These are phyloP conservation scores for Discostella pseudostelligera DNA, from an alignment of 108 stramenopile species.

Conservation along the genomic window DNA sequence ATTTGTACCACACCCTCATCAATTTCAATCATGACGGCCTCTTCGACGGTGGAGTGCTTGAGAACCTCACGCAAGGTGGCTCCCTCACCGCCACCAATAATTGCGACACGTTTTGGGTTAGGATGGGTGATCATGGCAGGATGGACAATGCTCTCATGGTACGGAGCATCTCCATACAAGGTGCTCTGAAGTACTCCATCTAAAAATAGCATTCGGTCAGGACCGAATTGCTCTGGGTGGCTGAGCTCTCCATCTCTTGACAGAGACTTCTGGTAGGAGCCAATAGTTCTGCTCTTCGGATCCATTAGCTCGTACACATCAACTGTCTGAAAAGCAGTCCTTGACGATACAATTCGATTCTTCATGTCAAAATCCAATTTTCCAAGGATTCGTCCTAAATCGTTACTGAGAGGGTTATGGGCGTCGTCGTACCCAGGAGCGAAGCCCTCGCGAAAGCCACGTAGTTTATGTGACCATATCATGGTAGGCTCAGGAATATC, in stretches of 20 bases:
- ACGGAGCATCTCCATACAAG: slow-evolving; percentile 55
- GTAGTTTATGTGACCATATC: slow-evolving; percentile 68
- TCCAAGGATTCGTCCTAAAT: slow-evolving; percentile 19
- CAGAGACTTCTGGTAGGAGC: slow-evolving; percentile 49
- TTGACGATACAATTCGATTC: slow-evolving; percentile 26
- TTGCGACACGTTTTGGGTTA: slow-evolving; percentile 84
- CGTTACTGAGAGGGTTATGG: slow-evolving; percentile 14
- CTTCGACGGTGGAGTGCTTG: slow-evolving; percentile 79
- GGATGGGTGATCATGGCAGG: slow-evolving; percentile 90
- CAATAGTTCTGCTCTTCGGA: slow-evolving; percentile 30
- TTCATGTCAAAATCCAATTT: slow-evolving; percentile 28
- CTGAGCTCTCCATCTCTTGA: slow-evolving; percentile 40
- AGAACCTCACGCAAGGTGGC: slow-evolving; percentile 79
- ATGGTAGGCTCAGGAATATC: slow-evolving; percentile 37
- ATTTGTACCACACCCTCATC: slow-evolving; percentile 71
- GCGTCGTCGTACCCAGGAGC: slow-evolving; percentile 20
- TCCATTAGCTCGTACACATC: slow-evolving; percentile 69
- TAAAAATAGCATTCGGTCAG: slow-evolving; percentile 63
- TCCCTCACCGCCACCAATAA: slow-evolving; percentile 93
- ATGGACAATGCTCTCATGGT: slow-evolving; percentile 90
- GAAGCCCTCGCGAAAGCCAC: slow-evolving; percentile 59
- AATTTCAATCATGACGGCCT: slow-evolving; percentile 88
- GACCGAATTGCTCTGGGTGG: slow-evolving; percentile 47
- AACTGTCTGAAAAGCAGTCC: slow-evolving; percentile 54
- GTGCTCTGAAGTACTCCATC: slow-evolving; percentile 70